Percentiles rank a stretch among this genome's conserved stretches.
These are phyloP conservation scores for Crucibulum laeve DNA, from an alignment of 768 basidiomycete species.

Conservation along the genomic window DNA sequence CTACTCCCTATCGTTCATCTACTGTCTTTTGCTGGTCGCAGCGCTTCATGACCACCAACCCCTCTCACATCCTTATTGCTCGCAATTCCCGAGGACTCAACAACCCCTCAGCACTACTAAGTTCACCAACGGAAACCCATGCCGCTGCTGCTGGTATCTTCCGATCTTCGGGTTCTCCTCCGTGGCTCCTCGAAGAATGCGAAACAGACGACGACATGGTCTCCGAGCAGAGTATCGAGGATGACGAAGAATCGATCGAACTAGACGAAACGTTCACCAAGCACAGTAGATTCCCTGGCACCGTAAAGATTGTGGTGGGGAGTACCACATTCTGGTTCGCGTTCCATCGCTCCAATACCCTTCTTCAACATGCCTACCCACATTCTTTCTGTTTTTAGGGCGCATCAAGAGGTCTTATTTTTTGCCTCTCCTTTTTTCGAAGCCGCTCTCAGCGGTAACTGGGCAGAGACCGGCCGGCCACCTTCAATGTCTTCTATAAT, in stretches of 20 bases:
- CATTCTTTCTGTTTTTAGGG: constrained; percentile 41
- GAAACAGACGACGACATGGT: constrained; percentile 68
- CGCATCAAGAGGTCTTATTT: constrained; percentile 86
- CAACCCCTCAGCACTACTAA: constrained; percentile 76
- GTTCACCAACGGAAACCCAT: constrained; percentile 84
- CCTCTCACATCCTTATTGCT: constrained; percentile 85
- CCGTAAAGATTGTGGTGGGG: constrained; percentile 88
- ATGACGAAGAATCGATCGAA: constrained; percentile 69
- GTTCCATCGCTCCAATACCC: not conserved
- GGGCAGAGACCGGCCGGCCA: constrained; percentile 85
- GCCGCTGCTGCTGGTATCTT: constrained; percentile 85
- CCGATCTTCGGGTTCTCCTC: constrained; percentile 73
- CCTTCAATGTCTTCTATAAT: constrained; percentile 79
- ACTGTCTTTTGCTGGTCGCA: too few species aligned
- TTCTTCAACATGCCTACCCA: constrained; percentile 2
- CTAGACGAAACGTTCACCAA: constrained; percentile 77
- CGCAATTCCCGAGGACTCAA: constrained; percentile 75
- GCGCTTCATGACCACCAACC: constrained; percentile 64
- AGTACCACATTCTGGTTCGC: constrained; percentile 87
- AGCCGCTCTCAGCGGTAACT: constrained; percentile 84
- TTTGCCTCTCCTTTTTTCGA: constrained; percentile 97
- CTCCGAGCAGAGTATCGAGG: constrained; percentile 64
- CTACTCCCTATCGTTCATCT: too few species aligned
- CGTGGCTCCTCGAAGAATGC: constrained; percentile 75
- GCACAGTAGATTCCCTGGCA: constrained; percentile 68